Base-by-base conservation (phyloP, 2,329 filamentous ascomycete species). In the Amauroascus niger region DNA sequence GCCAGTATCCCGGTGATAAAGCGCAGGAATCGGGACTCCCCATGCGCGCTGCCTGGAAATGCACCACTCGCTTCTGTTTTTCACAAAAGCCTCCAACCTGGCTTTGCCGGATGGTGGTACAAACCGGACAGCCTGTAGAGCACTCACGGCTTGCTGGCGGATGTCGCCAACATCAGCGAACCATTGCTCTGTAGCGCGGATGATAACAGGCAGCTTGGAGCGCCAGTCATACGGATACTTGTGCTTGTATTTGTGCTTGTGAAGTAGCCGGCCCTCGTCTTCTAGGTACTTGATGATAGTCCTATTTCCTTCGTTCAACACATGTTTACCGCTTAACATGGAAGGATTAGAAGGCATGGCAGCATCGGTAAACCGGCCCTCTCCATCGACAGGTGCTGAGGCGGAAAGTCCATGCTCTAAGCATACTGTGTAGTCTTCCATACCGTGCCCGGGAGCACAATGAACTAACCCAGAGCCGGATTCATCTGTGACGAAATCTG, bases 141-240 rank as follows among this genome's bases (percentile, higher is more conserved):
- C 80, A 14, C 76, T 69, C 22, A 95, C 72, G 0, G 90, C 87
- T 30, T 80, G 76, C 1, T 80, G 74, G 62, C 94, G 94, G 68
- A 97, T 91, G 49, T 78, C 80, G 13, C 79, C 88, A 1, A 96
- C 88, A 67, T 97, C 88, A 9, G 93, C 89, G 65, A 98, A 98
- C 93, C 93, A 98, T 70, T 98, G 93, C 35, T 90, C 88, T 0
- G 94, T 98, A 2, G 93, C 91, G 59, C 93, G 77, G 32, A 94
- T 81, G 56, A 98, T 88, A 48, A 98, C 84, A 1, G 93, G 93
- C 60, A 86, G 78, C 70, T 97, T 98, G 0, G 91, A 95, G 52
- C 93, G 80, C 93, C 93, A 98, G 70, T 98, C 93, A 61, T 97
- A 95, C 0, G 93, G 93, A 66, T 97, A 97, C 69, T 95, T 97